Conservation (phyloP, 2,329 filamentous ascomycete species). For the Ophiostoma triangulosporum region DNA sequence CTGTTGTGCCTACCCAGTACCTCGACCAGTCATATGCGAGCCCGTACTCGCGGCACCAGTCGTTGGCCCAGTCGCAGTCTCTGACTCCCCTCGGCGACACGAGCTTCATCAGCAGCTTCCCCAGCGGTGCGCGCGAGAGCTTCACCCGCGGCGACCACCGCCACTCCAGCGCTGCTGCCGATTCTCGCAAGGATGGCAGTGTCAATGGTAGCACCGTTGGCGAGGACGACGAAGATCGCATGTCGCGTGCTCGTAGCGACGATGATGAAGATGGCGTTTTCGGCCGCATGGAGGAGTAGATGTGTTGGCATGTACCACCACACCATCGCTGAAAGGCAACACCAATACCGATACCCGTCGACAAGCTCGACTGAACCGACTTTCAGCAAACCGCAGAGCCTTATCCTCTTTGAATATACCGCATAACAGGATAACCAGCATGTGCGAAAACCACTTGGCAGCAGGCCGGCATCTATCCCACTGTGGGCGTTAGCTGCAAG, state of each 20-base stretch:
- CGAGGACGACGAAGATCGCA: slow-evolving; percentile 53
- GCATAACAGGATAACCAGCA: not conserved
- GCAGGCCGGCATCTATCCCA: too few species aligned
- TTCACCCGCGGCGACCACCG: slow-evolving; percentile 45
- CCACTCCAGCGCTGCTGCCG: slow-evolving; percentile 8
- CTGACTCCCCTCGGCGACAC: slow-evolving; percentile 37
- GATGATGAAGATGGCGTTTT: slow-evolving; percentile 85
- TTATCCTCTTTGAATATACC: not conserved
- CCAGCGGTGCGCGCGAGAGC: slow-evolving; percentile 47
- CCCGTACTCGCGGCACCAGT: not conserved
- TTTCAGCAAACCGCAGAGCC: not conserved
- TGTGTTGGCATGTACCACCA: not conserved
- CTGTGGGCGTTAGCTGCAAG: not conserved
- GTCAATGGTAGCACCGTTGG: slow-evolving; percentile 49
- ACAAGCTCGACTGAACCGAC: not conserved
- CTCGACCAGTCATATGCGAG: slow-evolving; percentile 34
- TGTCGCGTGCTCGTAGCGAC: slow-evolving; percentile 53
- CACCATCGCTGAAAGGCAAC: not conserved
- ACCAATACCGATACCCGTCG: not conserved
- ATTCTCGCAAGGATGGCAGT: slow-evolving; percentile 56
- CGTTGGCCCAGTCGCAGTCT: not conserved
- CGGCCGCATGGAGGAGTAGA: slow-evolving; percentile 84
- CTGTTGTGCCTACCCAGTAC: slow-evolving; percentile 71
- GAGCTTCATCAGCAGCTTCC: slow-evolving; percentile 51
- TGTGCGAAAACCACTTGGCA: not conserved